A percentile compares a stretch with the other conserved stretches of the same genome.
phyloP scores from a whole-genome alignment of 208 protist genomes.

The Angomonas deanei region DNA sequence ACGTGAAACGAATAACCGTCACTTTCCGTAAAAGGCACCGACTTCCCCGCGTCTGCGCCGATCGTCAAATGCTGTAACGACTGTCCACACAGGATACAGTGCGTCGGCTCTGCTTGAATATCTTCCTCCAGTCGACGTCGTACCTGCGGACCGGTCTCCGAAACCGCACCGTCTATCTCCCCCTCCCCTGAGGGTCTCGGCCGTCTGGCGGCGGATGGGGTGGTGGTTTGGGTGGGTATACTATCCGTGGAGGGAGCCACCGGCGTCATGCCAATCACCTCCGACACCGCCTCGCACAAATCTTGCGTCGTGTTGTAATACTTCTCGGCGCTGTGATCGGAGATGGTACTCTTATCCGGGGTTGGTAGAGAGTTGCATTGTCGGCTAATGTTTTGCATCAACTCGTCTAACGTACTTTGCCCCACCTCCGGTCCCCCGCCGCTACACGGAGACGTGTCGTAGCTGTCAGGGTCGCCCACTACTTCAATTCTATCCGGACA shows the following conservation, averaged over 20 bases:
- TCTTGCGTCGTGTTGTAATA: no score
- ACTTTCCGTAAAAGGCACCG: background rate
- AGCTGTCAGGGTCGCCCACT: background rate
- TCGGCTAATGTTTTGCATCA: background rate
- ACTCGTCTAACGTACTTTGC: background rate
- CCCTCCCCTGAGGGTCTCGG: background rate
- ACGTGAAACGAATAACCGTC: slow-evolving; percentile 34
- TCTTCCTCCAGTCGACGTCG: background rate
- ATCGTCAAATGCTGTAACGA: background rate
- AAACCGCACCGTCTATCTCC: background rate
- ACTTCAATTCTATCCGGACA: no score
- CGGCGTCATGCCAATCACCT: background rate
- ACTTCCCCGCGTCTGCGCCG: no score
- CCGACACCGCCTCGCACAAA: background rate
- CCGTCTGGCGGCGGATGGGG: background rate
- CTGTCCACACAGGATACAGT: slow-evolving; percentile 10
- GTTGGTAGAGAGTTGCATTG: background rate
- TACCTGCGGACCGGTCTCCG: background rate
- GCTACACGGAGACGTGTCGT: background rate
- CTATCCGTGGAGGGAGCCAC: background rate
- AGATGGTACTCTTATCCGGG: no score
- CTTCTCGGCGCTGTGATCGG: no score
- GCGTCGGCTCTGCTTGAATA: background rate
- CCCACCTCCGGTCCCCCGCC: background rate
- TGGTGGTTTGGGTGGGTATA: background rate